These are phyloP conservation scores for Epichloe baconii DNA, from an alignment of 2,329 filamentous ascomycete species.

Conservation along the genomic window DNA sequence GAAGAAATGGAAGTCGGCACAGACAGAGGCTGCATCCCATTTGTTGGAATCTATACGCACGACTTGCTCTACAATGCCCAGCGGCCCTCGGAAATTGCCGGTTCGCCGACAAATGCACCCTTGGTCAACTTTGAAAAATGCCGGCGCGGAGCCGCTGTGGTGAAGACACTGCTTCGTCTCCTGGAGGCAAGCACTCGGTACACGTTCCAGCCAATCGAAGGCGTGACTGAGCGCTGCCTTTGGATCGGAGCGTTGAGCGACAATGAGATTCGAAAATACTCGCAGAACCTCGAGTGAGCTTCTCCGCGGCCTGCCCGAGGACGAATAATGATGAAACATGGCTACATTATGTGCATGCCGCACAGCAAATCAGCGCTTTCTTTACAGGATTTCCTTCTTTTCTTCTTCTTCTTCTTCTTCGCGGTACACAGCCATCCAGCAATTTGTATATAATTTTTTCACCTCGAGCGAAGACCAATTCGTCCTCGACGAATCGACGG, in stretches of 20 bases:
- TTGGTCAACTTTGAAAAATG: conserved; percentile 77
- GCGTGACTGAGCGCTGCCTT: conserved; percentile 67
- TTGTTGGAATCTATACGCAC: conserved; percentile 73
- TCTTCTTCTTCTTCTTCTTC: no score
- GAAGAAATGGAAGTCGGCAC: conserved; percentile 63
- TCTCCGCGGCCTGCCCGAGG: no score
- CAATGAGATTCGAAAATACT: conserved; percentile 53
- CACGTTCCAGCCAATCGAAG: conserved; percentile 59
- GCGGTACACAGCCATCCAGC: no score
- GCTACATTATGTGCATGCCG: background rate
- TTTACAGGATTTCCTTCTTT: no score
- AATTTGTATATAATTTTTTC: background rate
- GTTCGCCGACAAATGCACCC: conserved; percentile 50
- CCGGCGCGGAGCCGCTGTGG: conserved; percentile 59
- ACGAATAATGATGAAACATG: no score
- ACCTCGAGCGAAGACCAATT: background rate
- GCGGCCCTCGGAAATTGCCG: conserved; percentile 60
- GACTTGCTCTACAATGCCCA: conserved; percentile 74
- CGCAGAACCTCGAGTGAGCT: conserved; percentile 32
- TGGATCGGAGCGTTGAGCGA: conserved; percentile 71
- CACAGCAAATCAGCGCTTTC: background rate
- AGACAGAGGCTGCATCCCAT: conserved; percentile 67
- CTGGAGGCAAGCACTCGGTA: conserved; percentile 68
- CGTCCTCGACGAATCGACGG: background rate
- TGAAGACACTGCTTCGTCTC: conserved; percentile 68